Base-by-base conservation (phyloP, 2,329 filamentous ascomycete species). In the Nemania sp. region DNA sequence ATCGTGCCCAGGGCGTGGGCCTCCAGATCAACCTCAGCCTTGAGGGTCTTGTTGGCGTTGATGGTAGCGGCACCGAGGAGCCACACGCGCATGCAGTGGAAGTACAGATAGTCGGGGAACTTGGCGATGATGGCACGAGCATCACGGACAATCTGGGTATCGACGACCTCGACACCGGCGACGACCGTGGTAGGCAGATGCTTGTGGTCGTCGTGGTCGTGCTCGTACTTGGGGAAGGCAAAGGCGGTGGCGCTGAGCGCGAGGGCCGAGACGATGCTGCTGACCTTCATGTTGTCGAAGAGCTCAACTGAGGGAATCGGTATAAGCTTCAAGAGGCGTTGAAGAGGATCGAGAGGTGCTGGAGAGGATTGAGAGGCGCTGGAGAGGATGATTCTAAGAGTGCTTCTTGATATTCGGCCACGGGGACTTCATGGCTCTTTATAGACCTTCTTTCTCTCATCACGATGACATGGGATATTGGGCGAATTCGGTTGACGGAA, bases 121-220 rank as follows among this genome's bases (percentile, higher is more conserved):
- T 60, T 57, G 32, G 42, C 18, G 47, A 65, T 63, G 39, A 65
- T 10, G 2, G 35, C 39, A 6, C 53, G 59, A 7, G 63, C 63
- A 37, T 65, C 63, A 12, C 63, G 60, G 40, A 65, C 63, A 20
- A 65, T 57, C 39, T 63, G 59, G 13, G 63, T 65, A 39, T 65
- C 63, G 45, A 65, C 54, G 7, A 65, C 63, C 35, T 65, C 60
- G 37, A 65, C 60, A n/a, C 63, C 63, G 12, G 56, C 63, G 17
- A 65, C 46, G 12, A 49, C 29, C 10, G 63, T 65, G 34, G 60
- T 65, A 12, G 63, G 63, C 18, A 57, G 53, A 18, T 59, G 47
- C 20, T 55, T 54, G 46, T 50, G 25, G 34, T 47, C 51, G 4
- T 20, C 39, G 49, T 20, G 39, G 46, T 50, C 18, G 34, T 47